Conservation (phyloP, 805 yeast genomes). For the Metschnikowia henanensis region DNA sequence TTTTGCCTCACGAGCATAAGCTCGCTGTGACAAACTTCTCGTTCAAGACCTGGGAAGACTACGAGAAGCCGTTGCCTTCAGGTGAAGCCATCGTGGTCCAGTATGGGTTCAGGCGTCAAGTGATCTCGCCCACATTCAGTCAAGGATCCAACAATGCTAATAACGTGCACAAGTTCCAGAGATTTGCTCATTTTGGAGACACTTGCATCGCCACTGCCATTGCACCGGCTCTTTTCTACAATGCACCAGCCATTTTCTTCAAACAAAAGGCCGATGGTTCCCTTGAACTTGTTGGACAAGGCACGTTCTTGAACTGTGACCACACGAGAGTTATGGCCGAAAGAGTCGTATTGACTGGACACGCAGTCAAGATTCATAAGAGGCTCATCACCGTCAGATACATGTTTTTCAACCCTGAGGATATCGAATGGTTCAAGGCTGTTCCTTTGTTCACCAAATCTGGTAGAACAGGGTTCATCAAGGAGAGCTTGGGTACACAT, state of each 20-base stretch:
- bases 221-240: slow-evolving; percentile 83
- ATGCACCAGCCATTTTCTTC: slow-evolving; percentile 83
- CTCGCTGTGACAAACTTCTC: slow-evolving; percentile 80
- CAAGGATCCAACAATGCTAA: slow-evolving; percentile 75
- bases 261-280: slow-evolving; percentile 46
- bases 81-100: slow-evolving; percentile 81
- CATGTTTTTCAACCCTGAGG: slow-evolving; percentile 95
- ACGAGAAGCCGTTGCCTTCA: slow-evolving; percentile 82
- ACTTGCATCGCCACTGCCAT: slow-evolving; percentile 78
- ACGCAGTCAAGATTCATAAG: slow-evolving; percentile 94
- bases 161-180: slow-evolving; percentile 83
- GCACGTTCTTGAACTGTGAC: slow-evolving; percentile 85
- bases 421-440: slow-evolving; percentile 84
- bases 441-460: slow-evolving; percentile 90
- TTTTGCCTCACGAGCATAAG: slow-evolving; percentile 85
- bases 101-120: slow-evolving; percentile 89
- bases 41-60: slow-evolving; percentile 86
- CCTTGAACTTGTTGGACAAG: slow-evolving; percentile 79
- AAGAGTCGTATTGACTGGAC: slow-evolving; percentile 88
- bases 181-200: slow-evolving; percentile 75
- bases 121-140: slow-evolving; percentile 80
- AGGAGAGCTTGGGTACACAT: slow-evolving; percentile 95
- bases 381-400: slow-evolving; percentile 88
- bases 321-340: slow-evolving; percentile 83
- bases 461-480: slow-evolving; percentile 93